Percentiles rank a stretch among this genome's conserved stretches.
Evolutionary conservation across 176 grass and related monocot species (phyloP).

Genomic region (Ensete ventricosum): DNA sequence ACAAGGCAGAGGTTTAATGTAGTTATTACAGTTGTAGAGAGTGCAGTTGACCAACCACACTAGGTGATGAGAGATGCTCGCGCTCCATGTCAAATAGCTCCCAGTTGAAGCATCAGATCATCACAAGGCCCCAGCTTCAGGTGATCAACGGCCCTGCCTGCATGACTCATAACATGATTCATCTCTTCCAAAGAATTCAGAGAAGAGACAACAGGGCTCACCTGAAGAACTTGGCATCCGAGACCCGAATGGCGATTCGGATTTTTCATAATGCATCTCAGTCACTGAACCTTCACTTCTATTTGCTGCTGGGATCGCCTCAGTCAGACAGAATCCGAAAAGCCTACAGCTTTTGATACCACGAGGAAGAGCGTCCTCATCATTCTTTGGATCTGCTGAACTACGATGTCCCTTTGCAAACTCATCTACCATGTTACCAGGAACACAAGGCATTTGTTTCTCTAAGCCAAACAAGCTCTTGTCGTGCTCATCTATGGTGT

Average conservation of each 20-base stretch:
- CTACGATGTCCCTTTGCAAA: too few relatives aligned
- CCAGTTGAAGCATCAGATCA: neutral
- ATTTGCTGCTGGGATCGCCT: slow-evolving; percentile 27
- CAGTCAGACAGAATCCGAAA: slow-evolving; percentile 51
- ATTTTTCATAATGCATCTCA: neutral
- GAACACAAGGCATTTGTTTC: too few relatives aligned
- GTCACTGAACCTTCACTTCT: slow-evolving; percentile 8
- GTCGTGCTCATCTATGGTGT: slow-evolving; percentile 16
- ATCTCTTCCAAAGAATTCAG: too few relatives aligned
- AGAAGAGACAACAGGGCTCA: too few relatives aligned
- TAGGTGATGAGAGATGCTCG: neutral
- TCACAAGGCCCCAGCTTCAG: neutral
- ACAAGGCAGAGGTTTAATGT: neutral
- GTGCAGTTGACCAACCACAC: neutral
- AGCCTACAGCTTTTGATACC: slow-evolving; percentile 41
- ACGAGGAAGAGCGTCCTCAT: slow-evolving; percentile 5
- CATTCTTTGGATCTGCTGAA: neutral
- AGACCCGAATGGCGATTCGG: too few relatives aligned
- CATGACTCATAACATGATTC: neutral
- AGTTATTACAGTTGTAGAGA: neutral
- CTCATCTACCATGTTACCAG: too few relatives aligned
- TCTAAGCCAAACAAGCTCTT: neutral
- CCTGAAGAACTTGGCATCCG: too few relatives aligned
- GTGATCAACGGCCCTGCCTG: neutral
- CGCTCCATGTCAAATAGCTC: neutral